phyloP scores from a whole-genome alignment of 106 monocot species.

The Posidonia australis region DNA sequence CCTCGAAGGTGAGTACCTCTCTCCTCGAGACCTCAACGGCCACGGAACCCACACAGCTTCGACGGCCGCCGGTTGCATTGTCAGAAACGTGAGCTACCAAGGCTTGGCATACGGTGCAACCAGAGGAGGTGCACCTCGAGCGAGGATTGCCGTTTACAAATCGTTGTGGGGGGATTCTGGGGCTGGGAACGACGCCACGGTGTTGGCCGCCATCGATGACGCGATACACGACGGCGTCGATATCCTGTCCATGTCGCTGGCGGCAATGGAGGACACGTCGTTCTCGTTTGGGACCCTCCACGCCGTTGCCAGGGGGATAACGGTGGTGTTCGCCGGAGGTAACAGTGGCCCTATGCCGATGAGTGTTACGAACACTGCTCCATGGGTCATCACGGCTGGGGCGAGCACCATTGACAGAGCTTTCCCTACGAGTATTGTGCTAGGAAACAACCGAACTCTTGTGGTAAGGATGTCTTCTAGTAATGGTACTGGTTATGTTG shows the following conservation, averaged over 20 bases:
- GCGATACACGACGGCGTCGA: conserved; percentile 61
- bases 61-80: conserved; percentile 15
- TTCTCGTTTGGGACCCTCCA: conserved; percentile 2
- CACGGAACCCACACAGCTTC: conserved; percentile 55
- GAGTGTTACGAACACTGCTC: conserved; percentile 6
- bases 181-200: conserved; percentile 1
- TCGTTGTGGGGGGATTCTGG: conserved; percentile 16
- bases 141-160: conserved; percentile 44
- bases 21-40: conserved; percentile 19
- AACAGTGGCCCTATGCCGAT: conserved; percentile 14
- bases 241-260: conserved; percentile 34
- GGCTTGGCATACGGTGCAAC: conserved; percentile 16
- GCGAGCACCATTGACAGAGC: conserved; percentile 27
- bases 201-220: conserved; percentile 34
- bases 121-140: conserved; percentile 34
- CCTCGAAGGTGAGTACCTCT: conserved; percentile 9
- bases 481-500: too few relatives aligned
- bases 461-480: conserved; percentile 8
- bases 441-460: conserved; percentile 16
- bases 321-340: conserved; percentile 12
- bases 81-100: conserved; percentile 11
- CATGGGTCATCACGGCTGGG: conserved; percentile 20
- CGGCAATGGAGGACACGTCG: neutral
- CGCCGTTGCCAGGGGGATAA: conserved; percentile 3
- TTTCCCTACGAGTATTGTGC: conserved; percentile 19